Evolutionary conservation across 257 asterid genomes (phyloP).

Genomic region (Primulina tabacum): DNA sequence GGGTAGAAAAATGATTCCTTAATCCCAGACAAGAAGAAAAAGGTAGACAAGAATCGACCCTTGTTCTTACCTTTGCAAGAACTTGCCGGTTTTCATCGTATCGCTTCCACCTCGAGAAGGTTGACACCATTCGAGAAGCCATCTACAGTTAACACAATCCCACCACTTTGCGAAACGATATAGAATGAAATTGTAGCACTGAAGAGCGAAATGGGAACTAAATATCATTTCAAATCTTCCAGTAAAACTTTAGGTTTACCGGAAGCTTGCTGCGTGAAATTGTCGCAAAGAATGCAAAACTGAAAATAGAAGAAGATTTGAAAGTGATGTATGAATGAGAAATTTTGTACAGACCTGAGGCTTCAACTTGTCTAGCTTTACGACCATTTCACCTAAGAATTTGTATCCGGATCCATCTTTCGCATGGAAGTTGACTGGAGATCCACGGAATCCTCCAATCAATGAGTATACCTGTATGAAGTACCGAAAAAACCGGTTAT

Average conservation of each 20-base stretch:
- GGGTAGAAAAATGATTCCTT: not conserved
- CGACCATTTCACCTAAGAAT: slow-evolving; percentile 68
- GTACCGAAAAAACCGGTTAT: slow-evolving; percentile 1
- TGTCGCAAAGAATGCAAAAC: not conserved
- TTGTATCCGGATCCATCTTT: slow-evolving; percentile 86
- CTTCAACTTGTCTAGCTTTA: slow-evolving; percentile 78
- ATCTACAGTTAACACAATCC: slow-evolving; percentile 40
- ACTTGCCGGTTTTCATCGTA: slow-evolving; percentile 77
- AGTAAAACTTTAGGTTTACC: no score
- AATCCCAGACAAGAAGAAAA: not conserved
- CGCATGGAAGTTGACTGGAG: slow-evolving; percentile 66
- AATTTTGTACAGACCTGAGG: slow-evolving; percentile 53
- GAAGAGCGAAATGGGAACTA: no score
- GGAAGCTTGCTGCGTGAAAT: no score
- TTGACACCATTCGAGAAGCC: slow-evolving; percentile 84
- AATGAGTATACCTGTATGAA: slow-evolving; percentile 59
- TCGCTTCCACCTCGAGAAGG: slow-evolving; percentile 93
- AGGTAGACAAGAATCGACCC: not conserved
- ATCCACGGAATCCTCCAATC: slow-evolving; percentile 72
- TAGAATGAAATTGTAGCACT: not conserved
- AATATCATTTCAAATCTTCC: no score
- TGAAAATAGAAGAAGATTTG: not conserved
- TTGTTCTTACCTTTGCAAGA: slow-evolving; percentile 64
- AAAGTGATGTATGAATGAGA: not conserved
- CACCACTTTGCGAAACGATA: not conserved